Evolutionary conservation across 2,329 filamentous ascomycete species (phyloP), one percentile per base, ranked within the genome.

Genomic region (Sordariomycetes sp.): DNA sequence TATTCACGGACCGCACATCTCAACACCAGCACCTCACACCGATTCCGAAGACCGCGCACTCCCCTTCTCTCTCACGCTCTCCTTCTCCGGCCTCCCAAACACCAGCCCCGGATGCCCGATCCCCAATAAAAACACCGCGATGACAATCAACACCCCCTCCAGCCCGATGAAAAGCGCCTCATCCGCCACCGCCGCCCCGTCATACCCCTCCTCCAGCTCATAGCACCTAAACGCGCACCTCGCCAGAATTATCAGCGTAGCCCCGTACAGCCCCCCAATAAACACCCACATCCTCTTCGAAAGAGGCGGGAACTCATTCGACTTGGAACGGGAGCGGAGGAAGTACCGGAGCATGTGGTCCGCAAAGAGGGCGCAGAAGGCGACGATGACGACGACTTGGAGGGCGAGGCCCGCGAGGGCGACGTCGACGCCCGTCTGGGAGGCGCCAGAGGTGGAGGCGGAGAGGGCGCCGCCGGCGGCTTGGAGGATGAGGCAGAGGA

Each of bases 121-220:
- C 63, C 62, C 68, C n/a, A 76, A 66, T 3, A 68, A 62, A 24
- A 65, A 39, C 10, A 65, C 68, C 13, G 72, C 72, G 10, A 74
- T 58, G 15, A 69, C 65, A 20, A 75, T 68, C 13, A 72, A 64
- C 62, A 64, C 62, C 56, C 76, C 77, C 70, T 82, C 80, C 2
- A 82, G 68, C 0, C 69, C 70, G 60, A 82, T 78, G 60, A 83
- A 82, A 4, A 76, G 67, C 0, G 66, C 62, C 67, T 83, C 71
- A 45, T 82, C 69, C 58, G 67, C 68, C 57, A 85, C 80, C 60
- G 86, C 66, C 1, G 70, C 64, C 1, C 81, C 82, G 0, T 12
- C 62, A 71, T 84, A 88, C 3, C 85, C 85, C 36, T 84, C 76
- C 60, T 75, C 77, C 56, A 89, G 70, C 73, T 89, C 85, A 5